Evolutionary conservation across 1,139 yeast species (phyloP).

Genomic region (Meyerozyma carpophila): DNA sequence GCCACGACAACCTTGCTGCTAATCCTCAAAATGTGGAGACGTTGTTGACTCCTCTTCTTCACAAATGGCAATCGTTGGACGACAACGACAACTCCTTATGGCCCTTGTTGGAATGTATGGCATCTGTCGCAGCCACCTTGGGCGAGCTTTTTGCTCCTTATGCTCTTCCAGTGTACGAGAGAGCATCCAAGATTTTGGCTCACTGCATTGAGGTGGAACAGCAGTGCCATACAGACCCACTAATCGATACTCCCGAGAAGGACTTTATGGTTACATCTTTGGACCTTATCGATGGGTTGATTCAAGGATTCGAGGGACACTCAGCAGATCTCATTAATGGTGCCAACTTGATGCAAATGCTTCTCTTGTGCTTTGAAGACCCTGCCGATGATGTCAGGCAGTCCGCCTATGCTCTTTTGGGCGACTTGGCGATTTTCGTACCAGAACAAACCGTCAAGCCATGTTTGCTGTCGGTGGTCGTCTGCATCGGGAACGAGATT

Average conservation of each 20-base stretch:
- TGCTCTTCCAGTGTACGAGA: constrained; percentile 81
- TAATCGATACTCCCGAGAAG: constrained; percentile 75
- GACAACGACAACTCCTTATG: constrained; percentile 83
- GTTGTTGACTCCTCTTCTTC: constrained; percentile 74
- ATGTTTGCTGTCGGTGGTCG: constrained; percentile 51
- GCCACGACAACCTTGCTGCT: constrained; percentile 46
- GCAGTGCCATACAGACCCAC: constrained; percentile 61
- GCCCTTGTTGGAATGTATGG: constrained; percentile 90
- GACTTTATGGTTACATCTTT: constrained; percentile 86
- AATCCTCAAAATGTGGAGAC: constrained; percentile 53
- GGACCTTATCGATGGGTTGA: constrained; percentile 85
- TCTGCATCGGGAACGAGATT: constrained; percentile 65
- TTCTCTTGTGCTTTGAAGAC: constrained; percentile 72
- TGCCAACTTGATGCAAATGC: constrained; percentile 53
- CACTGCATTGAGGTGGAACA: constrained; percentile 66
- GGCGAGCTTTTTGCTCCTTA: constrained; percentile 84
- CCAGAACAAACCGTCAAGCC: constrained; percentile 52
- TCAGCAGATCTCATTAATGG: constrained; percentile 50
- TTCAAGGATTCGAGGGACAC: constrained; percentile 77
- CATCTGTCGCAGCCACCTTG: constrained; percentile 82
- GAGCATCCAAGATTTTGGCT: constrained; percentile 67
- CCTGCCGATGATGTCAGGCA: constrained; percentile 83
- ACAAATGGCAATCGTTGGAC: constrained; percentile 66
- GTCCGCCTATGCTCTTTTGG: constrained; percentile 83
- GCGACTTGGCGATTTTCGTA: constrained; percentile 74